Percentiles rank a stretch among this genome's conserved stretches.
phyloP scores from a whole-genome alignment of 2,329 filamentous ascomycete genomes.

The Alternaria postmessia region DNA sequence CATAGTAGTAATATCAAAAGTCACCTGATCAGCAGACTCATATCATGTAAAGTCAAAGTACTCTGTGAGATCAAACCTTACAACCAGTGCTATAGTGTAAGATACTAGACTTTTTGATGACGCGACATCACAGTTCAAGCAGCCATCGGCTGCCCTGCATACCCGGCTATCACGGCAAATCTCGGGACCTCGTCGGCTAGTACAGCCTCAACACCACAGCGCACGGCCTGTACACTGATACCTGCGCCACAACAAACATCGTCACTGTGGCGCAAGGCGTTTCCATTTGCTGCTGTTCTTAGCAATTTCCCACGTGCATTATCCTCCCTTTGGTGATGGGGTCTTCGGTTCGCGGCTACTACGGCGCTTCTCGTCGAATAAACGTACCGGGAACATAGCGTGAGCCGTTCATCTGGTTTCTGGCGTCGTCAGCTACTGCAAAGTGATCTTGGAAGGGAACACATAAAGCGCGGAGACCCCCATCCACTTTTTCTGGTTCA shows the following conservation, averaged over 20 bases:
- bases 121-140: background rate
- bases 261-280: slow-evolving; percentile 1
- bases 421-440: slow-evolving; percentile 20
- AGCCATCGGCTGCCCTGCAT: background rate
- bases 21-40: background rate
- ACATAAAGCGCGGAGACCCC: background rate
- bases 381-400: background rate
- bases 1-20: background rate
- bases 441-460: background rate
- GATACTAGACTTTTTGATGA: background rate
- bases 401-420: background rate
- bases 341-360: slow-evolving; percentile 7
- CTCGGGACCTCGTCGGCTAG: background rate
- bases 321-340: background rate
- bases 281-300: background rate
- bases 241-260: slow-evolving; percentile 7
- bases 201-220: slow-evolving; percentile 16
- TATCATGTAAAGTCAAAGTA: background rate
- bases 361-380: slow-evolving; percentile 12
- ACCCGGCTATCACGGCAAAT: background rate
- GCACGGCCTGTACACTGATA: background rate
- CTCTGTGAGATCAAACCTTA: background rate
- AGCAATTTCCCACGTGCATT: background rate
- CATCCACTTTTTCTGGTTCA: background rate
- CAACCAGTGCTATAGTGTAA: background rate